Conservation (phyloP, 495 filamentous ascomycete genomes). For the Xylaria castorea region DNA sequence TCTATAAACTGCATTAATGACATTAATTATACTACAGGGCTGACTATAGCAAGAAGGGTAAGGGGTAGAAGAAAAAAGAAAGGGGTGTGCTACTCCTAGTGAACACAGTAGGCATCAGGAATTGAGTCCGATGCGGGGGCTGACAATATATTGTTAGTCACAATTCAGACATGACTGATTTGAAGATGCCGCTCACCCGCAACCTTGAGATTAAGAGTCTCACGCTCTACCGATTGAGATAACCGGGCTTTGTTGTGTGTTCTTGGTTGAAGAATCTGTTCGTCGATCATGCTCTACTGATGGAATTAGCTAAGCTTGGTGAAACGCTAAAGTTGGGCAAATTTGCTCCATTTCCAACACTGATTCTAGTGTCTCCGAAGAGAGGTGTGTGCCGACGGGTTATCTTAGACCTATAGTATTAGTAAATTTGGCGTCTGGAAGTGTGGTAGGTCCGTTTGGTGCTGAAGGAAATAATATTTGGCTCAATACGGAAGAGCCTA, state of each 20-base stretch:
- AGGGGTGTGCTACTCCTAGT: constrained; percentile 30
- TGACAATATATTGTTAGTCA: constrained; percentile 1
- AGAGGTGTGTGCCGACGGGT: background rate
- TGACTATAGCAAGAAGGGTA: background rate
- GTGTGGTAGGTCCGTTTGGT: background rate
- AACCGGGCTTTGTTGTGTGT: constrained; percentile 50
- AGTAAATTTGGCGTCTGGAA: background rate
- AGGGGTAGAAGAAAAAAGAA: constrained; percentile 24
- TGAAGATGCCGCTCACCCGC: constrained; percentile 50
- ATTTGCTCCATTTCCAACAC: background rate
- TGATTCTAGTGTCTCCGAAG: background rate
- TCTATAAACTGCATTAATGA: background rate
- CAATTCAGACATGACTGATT: background rate
- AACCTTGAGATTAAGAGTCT: constrained; percentile 81
- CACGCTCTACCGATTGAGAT: constrained; percentile 86
- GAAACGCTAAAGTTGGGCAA: background rate
- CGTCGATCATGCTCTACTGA: constrained; percentile 71
- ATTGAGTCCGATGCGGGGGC: constrained; percentile 52
- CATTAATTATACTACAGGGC: too few relatives aligned
- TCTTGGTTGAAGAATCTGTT: background rate
- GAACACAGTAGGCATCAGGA: constrained; percentile 40
- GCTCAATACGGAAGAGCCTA: background rate
- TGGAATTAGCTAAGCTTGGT: constrained; percentile 70
- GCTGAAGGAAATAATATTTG: background rate
- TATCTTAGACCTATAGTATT: background rate